Base-by-base conservation (phyloP, 2,329 filamentous ascomycete genomes). In the Chrysoporthe puriensis region DNA sequence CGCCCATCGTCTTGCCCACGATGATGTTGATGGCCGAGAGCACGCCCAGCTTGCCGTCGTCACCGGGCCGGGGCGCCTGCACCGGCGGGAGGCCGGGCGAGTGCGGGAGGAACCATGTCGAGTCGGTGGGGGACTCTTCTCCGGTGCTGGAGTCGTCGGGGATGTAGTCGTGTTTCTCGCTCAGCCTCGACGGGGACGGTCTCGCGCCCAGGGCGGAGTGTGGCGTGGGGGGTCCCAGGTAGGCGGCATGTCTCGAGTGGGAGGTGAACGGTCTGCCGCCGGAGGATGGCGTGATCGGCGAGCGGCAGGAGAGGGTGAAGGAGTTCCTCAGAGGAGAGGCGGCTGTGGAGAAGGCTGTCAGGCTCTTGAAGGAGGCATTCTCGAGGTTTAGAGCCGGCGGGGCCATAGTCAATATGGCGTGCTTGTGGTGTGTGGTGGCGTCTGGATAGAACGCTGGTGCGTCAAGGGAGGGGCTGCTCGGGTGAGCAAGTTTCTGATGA, bases 1-100 rank as follows among this genome's bases (percentile, higher is more conserved):
- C 76, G 2, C 81, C 81, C 34, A 82, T 72, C 0, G 77, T 79
- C 70, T 78, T 79, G 44, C 77, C 76, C 9, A 79, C 73, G 42
- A 79, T 79, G 52, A 79, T 77, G 64, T 77, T 79, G 70, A 79
- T 76, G 46, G 76, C 75, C 9, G 77, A 79, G 50, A 78, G 69
- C 16, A 77, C 76, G 8, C 78, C 78, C 3, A 79, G 73, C 61
- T 79, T 79, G 1, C 73, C 72, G 50, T 74, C 74, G 9, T 76
- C 73, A 8, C 64, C 48, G 5, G 32, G 58, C n/a, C 34, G 13
- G 2, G 40, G 32, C 40, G 56, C 11, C n/a, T 13, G 48, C 26
- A n/a, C 26, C 7, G 34, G 66, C 6, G 32, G 68, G 1, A 71
- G 64, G 3, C 70, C 69, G 0, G 73, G 72, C 3, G 71, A 73